Conservation (phyloP, 352 stramenopile species). For the Peronospora destructor region DNA sequence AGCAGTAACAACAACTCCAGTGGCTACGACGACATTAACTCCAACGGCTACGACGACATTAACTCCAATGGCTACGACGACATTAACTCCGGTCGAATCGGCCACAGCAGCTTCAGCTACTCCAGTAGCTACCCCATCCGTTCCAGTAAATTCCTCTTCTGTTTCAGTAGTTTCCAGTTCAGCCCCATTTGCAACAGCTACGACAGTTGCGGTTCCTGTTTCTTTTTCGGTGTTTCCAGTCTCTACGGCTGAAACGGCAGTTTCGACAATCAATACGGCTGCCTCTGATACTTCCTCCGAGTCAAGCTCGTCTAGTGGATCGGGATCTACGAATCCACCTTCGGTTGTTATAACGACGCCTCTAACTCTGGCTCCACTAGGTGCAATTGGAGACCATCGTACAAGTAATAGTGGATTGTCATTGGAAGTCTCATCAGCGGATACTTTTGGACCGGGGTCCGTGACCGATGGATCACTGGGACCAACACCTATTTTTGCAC, state of each 20-base stretch:
- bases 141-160: not conserved
- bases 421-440: conserved; percentile 4
- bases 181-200: not conserved
- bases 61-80: not conserved
- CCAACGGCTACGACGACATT: conserved; percentile 1
- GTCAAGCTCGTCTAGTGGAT: conserved; percentile 8
- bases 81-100: not conserved
- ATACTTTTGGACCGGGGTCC: conserved; percentile 6
- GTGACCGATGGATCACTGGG: conserved; percentile 3
- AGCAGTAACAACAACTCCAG: not conserved
- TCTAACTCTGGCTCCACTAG: not conserved
- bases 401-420: conserved; percentile 1
- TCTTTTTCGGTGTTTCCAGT: not conserved
- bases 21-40: not conserved
- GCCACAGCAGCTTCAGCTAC: conserved; percentile 1
- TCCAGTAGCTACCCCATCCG: not conserved
- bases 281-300: not conserved
- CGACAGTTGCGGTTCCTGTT: not conserved
- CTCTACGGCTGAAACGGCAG: not conserved
- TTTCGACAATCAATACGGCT: conserved; percentile 1
- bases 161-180: not conserved
- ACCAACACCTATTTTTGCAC: conserved; percentile 3
- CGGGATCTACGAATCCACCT: conserved; percentile 8
- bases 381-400: no score
- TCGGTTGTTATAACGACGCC: conserved; percentile 15